Evolutionary conservation across 2,329 filamentous ascomycete species (phyloP), one percentile per base, ranked within the genome.

Genomic region (Talaromyces sp.): DNA sequence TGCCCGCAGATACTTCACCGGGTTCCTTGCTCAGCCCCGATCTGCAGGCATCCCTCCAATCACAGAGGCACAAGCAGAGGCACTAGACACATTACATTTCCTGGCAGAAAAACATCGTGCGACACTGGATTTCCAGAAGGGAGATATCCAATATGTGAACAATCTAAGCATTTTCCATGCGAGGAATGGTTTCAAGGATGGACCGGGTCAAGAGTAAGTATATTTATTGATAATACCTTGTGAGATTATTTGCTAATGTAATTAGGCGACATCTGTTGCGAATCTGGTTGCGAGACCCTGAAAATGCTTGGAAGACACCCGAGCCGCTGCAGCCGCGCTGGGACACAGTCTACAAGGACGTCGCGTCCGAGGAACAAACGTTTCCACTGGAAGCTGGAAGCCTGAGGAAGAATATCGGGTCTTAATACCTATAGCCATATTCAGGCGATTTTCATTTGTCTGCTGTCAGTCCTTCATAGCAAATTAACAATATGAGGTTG

Each of bases 1-100:
- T 57, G 82, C 80, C 0, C 79, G 85, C 2, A 77, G 84, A 1
- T 74, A 71, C 22, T 86, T 86, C 57, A 84, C 83, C 0, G 80
- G 79, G 2, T 81, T 74, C 51, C 66, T 68, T 49, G 71, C 69
- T 0, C 68, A 75, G 4, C 77, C 76, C 1, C 70, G 78, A 16
- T 76, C 73, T 0, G 46, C 66, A 0, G 49, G 68, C 14, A 75
- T 81, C 8, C 78, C 80, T 3, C 72, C 78, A 1, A 79, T 82
- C 36, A 79, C 72, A 0, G 77, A 81, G 65, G 78, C 76, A 0
- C 79, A 82, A 59, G 79, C 78, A 8, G 80, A 82, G 60, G 80
- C 79, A 0, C 69, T 82, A 13, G 80, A 82, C 52, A 70, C 78
- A 5, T 55, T 82, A 19, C 78, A 82, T 46, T 82, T 81, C 54